A percentile compares a stretch with the other conserved stretches of the same genome.
These are phyloP conservation scores for Globisporangium alternatum DNA, from an alignment of 352 stramenopile species.

Conservation along the genomic window DNA sequence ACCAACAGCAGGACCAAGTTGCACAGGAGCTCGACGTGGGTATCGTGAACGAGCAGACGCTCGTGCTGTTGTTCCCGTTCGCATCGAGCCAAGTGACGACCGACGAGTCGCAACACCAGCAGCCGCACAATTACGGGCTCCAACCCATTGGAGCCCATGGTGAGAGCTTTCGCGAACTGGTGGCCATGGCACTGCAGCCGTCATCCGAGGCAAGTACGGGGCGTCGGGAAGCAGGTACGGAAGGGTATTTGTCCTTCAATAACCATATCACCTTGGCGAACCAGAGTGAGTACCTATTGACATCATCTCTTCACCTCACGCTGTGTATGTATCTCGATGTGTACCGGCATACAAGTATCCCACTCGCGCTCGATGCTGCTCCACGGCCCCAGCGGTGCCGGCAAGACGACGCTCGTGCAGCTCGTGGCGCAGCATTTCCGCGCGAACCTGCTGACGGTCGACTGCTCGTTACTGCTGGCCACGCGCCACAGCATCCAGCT, in stretches of 20 bases:
- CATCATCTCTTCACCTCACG: too few relatives aligned
- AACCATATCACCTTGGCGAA: neutral
- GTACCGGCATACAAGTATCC: slow-evolving; percentile 4
- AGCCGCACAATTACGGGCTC: neutral
- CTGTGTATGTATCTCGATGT: too few relatives aligned
- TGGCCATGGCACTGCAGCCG: slow-evolving; percentile 33
- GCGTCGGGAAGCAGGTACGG: slow-evolving; percentile 12
- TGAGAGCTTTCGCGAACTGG: slow-evolving; percentile 33
- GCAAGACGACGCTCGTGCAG: slow-evolving; percentile 69
- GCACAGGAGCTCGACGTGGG: slow-evolving; percentile 24
- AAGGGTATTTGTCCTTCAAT: neutral
- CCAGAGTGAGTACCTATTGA: too few relatives aligned
- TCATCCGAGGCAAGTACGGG: neutral
- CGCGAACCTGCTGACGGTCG: slow-evolving; percentile 63
- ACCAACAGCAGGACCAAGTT: neutral
- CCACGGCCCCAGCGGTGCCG: slow-evolving; percentile 59
- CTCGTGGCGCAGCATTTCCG: slow-evolving; percentile 42
- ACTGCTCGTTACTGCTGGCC: slow-evolving; percentile 53
- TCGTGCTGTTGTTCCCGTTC: slow-evolving; percentile 57
- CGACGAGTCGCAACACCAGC: neutral
- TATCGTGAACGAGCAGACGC: slow-evolving; percentile 56
- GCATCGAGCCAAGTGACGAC: slow-evolving; percentile 12
- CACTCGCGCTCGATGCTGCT: slow-evolving; percentile 52
- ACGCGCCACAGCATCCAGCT: slow-evolving; percentile 38
- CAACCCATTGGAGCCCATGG: slow-evolving; percentile 42